phyloP scores from a whole-genome alignment of 2,329 filamentous ascomycete genomes.

The Pseudocercospora fuligena region DNA sequence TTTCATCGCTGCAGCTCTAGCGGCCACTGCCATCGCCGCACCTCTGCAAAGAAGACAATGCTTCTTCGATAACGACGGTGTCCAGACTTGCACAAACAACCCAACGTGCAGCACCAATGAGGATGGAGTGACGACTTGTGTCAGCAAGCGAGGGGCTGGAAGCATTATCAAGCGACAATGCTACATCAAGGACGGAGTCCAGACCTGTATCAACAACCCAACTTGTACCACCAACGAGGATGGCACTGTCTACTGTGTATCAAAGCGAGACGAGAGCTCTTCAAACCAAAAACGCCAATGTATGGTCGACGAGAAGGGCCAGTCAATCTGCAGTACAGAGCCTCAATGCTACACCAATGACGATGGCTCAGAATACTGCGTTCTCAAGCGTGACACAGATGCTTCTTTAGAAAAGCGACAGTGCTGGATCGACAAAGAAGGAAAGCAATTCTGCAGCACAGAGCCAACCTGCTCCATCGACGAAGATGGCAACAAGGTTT shows the following conservation, averaged over 20 bases:
- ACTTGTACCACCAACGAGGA: slow-evolving; percentile 18
- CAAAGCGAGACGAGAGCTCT: slow-evolving; percentile 14
- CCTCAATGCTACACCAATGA: slow-evolving; percentile 13
- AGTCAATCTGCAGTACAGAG: slow-evolving; percentile 15
- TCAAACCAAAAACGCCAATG: slow-evolving; percentile 17
- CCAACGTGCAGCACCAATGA: slow-evolving; percentile 24
- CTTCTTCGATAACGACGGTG: slow-evolving; percentile 20
- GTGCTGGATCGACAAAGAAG: slow-evolving; percentile 2
- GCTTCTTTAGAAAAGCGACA: slow-evolving; percentile 11
- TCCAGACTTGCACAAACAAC: slow-evolving; percentile 24
- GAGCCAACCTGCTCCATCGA: slow-evolving; percentile 1
- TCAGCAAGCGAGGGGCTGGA: slow-evolving; percentile 15
- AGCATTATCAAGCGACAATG: slow-evolving; percentile 22
- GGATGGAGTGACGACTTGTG: slow-evolving; percentile 21
- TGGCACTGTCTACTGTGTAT: slow-evolving; percentile 17
- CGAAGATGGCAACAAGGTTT: not conserved
- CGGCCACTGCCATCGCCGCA: slow-evolving; percentile 19
- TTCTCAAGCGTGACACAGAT: slow-evolving; percentile 3
- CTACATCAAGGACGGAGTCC: slow-evolving; percentile 18
- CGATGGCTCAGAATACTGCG: slow-evolving; percentile 14
- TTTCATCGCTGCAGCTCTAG: slow-evolving; percentile 19
- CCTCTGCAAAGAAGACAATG: slow-evolving; percentile 25
- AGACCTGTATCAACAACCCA: slow-evolving; percentile 21
- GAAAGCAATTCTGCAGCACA: slow-evolving; percentile 8
- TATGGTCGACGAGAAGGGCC: slow-evolving; percentile 15